Conservation (phyloP, 192 early-diverging fungal genomes). For the Umbelopsis isabellina region DNA sequence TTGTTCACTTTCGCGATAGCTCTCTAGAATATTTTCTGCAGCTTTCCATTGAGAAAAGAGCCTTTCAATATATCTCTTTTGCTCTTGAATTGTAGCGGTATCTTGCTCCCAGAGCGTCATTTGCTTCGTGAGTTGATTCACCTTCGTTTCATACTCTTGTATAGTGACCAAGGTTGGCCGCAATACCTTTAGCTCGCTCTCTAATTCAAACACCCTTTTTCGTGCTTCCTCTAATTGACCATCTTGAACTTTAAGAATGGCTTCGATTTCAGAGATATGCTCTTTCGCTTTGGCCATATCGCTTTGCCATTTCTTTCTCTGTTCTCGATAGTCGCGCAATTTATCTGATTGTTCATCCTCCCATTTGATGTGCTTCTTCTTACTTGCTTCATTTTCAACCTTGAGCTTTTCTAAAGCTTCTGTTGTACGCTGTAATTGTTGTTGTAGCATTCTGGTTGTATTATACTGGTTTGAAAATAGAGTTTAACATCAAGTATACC, state of each 20-base stretch:
- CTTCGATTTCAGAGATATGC: slow-evolving; percentile 42
- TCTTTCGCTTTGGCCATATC: slow-evolving; percentile 44
- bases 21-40: slow-evolving; percentile 27
- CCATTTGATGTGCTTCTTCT: slow-evolving; percentile 59
- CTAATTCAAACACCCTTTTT: slow-evolving; percentile 44
- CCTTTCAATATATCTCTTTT: slow-evolving; percentile 46
- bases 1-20: slow-evolving; percentile 7
- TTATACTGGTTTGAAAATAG: slow-evolving; percentile 39
- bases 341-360: slow-evolving; percentile 54
- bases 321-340: slow-evolving; percentile 49
- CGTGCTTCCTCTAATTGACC: slow-evolving; percentile 33
- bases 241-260: slow-evolving; percentile 32
- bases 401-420: slow-evolving; percentile 49
- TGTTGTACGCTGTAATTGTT: slow-evolving; percentile 47
- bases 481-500: neutral
- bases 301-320: slow-evolving; percentile 49
- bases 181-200: slow-evolving; percentile 47
- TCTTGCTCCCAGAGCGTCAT: slow-evolving; percentile 53
- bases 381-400: slow-evolving; percentile 45
- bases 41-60: slow-evolving; percentile 41
- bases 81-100: slow-evolving; percentile 43
- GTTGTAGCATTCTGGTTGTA: slow-evolving; percentile 49
- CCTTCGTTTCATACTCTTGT: slow-evolving; percentile 52
- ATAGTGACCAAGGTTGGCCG: slow-evolving; percentile 50
- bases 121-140: slow-evolving; percentile 53